Conservation (phyloP, 148 eudicot genomes). For the Camellia japonica region DNA sequence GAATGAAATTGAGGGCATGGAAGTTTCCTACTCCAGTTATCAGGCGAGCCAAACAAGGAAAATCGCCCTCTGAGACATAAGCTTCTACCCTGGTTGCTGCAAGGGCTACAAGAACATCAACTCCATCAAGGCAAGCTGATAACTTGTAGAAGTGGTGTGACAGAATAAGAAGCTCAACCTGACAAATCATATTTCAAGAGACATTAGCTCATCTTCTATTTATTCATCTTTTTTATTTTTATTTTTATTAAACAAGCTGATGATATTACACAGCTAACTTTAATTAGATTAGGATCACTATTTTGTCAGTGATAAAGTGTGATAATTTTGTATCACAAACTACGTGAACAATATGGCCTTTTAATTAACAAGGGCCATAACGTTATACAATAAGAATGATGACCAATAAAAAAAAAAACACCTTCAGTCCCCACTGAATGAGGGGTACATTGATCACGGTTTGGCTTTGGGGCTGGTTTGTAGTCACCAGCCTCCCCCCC, state of each 20-base stretch:
- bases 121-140: conserved; percentile 98
- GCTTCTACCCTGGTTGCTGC: conserved; percentile 98
- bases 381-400: not conserved
- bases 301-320: not conserved
- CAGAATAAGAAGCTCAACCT: conserved; percentile 98
- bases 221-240: not conserved
- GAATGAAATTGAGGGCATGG: conserved; percentile 89
- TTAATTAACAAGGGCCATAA: not conserved
- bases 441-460: too few relatives aligned
- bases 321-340: not conserved
- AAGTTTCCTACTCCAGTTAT: conserved; percentile 98
- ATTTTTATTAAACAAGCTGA: not conserved
- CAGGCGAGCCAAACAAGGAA: conserved; percentile 91
- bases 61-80: conserved; percentile 91
- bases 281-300: not conserved
- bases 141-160: conserved; percentile 98
- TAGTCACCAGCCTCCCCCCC: too few relatives aligned
- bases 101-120: conserved; percentile 98
- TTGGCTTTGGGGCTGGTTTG: too few relatives aligned
- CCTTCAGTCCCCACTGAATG: too few relatives aligned
- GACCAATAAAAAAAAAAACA: too few relatives aligned
- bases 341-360: not conserved
- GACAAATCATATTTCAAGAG: conserved; percentile 28
- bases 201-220: conserved; percentile 14
- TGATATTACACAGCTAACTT: not conserved